phyloP scores from a whole-genome alignment of 345 rosid genomes.

The Luvunga scandens region DNA sequence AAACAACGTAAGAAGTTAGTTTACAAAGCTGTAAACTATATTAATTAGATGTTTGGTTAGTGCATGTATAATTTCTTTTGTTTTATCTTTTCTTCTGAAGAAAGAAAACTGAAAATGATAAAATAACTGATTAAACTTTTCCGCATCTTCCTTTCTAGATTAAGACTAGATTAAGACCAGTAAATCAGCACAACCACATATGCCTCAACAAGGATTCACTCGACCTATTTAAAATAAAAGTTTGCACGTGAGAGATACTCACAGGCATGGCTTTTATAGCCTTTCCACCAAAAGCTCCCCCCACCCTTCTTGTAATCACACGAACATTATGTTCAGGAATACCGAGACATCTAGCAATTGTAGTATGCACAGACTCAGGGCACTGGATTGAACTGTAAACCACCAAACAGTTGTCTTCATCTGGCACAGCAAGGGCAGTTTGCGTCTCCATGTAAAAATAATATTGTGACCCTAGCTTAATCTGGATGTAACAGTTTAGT shows the following conservation, averaged over 20 bases:
- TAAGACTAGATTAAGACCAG: neutral
- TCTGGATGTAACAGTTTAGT: slow-evolving; percentile 32
- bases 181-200: no score
- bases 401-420: slow-evolving; percentile 73
- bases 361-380: slow-evolving; percentile 60
- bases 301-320: slow-evolving; percentile 83
- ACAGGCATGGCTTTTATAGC: slow-evolving; percentile 72
- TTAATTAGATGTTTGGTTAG: neutral
- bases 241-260: slow-evolving; percentile 26
- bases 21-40: neutral
- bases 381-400: slow-evolving; percentile 74
- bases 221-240: neutral
- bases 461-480: slow-evolving; percentile 79
- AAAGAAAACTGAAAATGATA: neutral
- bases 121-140: no score
- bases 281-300: slow-evolving; percentile 97
- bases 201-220: neutral
- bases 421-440: slow-evolving; percentile 87
- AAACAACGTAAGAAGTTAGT: neutral
- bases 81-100: no score
- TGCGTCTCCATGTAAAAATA: slow-evolving; percentile 91
- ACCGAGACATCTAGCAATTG: slow-evolving; percentile 76
- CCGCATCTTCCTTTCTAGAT: neutral
- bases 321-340: slow-evolving; percentile 76
- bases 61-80: no score